These are phyloP conservation scores for Dictyostelium brefeldianum DNA, from an alignment of 78 protist species.

Conservation along the genomic window DNA sequence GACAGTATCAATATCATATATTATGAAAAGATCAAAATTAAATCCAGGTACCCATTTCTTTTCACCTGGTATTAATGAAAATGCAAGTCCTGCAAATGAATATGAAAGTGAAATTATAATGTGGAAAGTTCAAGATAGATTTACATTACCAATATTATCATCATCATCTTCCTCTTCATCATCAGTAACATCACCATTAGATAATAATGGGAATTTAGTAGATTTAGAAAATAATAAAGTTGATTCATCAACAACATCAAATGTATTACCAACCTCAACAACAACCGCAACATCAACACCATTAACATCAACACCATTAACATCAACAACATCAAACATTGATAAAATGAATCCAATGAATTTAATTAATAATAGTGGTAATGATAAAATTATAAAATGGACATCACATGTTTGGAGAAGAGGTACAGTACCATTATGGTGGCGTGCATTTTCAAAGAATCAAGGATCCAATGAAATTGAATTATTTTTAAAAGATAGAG, in stretches of 20 bases:
- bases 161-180: not conserved
- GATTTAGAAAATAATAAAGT: conserved; percentile 2
- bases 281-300: not conserved
- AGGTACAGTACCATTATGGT: conserved; percentile 75
- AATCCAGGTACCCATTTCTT: conserved; percentile 64
- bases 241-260: not conserved
- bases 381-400: conserved; percentile 41
- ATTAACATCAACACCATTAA: not conserved
- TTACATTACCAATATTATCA: not conserved
- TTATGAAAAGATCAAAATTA: conserved; percentile 69
- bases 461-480: conserved; percentile 52
- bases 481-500: conserved; percentile 39
- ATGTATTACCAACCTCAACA: not conserved
- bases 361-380: not conserved
- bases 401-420: conserved; percentile 66
- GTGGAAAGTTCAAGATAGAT: conserved; percentile 46
- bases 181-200: not conserved
- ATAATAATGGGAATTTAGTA: not conserved
- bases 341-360: not conserved
- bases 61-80: conserved; percentile 67
- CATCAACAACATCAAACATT: conserved; percentile 7
- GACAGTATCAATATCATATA: conserved; percentile 19
- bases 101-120: conserved; percentile 61
- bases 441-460: conserved; percentile 57
- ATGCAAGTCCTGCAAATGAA: conserved; percentile 65